Evolutionary conservation across 176 grass and related monocot species (phyloP).

Genomic region (Triticum turgidum): DNA sequence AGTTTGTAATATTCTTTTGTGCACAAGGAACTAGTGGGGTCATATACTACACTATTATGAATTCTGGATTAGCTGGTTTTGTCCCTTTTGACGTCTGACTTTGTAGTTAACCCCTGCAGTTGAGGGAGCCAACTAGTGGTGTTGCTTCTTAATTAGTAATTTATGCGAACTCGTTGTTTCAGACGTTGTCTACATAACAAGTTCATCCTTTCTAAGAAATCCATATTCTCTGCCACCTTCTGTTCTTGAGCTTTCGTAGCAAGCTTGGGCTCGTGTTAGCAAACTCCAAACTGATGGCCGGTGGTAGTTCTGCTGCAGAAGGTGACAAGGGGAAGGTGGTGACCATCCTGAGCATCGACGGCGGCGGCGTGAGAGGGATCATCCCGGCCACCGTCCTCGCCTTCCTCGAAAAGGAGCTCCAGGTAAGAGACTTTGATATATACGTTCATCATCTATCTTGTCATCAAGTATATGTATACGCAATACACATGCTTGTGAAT

Average conservation of each 20-base stretch:
- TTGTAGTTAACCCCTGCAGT: background rate
- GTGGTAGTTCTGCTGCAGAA: background rate
- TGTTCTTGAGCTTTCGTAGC: background rate
- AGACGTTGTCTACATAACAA: constrained; percentile 3
- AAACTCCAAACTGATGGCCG: constrained; percentile 15
- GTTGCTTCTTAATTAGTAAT: background rate
- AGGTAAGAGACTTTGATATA: too few species aligned
- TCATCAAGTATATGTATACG: too few species aligned
- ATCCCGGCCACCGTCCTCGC: constrained; percentile 58
- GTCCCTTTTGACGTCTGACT: background rate
- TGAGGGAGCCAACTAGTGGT: background rate
- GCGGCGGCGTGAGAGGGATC: constrained; percentile 70
- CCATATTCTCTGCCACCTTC: background rate
- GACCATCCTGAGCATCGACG: constrained; percentile 76
- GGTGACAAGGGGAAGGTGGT: constrained; percentile 39
- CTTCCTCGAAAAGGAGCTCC: constrained; percentile 65
- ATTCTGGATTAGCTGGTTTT: background rate
- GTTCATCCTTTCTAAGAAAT: background rate
- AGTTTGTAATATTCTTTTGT: background rate
- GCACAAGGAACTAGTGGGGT: background rate
- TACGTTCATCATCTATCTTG: too few species aligned
- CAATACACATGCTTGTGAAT: background rate
- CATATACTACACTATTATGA: background rate
- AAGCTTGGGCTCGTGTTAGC: background rate
- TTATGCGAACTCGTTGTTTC: background rate